Base-by-base conservation (phyloP, 1,284 basidiomycete genomes). In the Leucoagaricus sp. region DNA sequence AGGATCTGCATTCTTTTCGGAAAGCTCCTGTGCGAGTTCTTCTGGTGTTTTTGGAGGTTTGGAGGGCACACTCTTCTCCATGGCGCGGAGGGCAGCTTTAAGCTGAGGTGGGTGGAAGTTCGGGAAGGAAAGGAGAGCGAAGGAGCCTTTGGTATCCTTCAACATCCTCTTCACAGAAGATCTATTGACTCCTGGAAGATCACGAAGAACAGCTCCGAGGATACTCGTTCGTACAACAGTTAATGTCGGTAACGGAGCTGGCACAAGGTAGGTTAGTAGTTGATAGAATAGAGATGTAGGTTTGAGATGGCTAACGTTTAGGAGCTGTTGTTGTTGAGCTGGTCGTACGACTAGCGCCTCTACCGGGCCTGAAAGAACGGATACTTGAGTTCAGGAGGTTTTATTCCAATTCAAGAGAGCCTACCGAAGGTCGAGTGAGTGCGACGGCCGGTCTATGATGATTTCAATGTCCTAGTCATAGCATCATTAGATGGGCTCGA, bases 21-120 rank as follows among this genome's bases (percentile, higher is more conserved):
- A 79, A 52, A 76, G 72, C 60, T 74, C 75, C 63, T 76, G 79
- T 40, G 74, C 71, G 36, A 80, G 74, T 51, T 84, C 72, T 59
- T 78, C 78, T n/a, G 73, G 69, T 9, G 83, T 83, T 66, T 77
- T 77, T 26, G 79, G 78, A 64, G 75, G 76, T 48, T 78, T 79
- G 13, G 76, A 76, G 7, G 90, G 91, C 1, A 87, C 81, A 4
- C 79, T 76, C 53, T 86, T 84, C 58, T 86, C 84, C 60, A 93
- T 78, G n/a, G 82, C 78, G 46, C 83, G 84, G 21, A 92, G 75
- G 58, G 91, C 74, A 45, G 83, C 84, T 55, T 79, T 77, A 26
- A 92, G 75, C 65, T 85, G 83, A 0, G 86, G 87, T 19, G 91
- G 90, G 65, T 89, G 79, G 64, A 93, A 77, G 19, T 77, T 72